These are phyloP conservation scores for Suillus plorans DNA, from an alignment of 768 basidiomycete genomes.

Conservation along the genomic window DNA sequence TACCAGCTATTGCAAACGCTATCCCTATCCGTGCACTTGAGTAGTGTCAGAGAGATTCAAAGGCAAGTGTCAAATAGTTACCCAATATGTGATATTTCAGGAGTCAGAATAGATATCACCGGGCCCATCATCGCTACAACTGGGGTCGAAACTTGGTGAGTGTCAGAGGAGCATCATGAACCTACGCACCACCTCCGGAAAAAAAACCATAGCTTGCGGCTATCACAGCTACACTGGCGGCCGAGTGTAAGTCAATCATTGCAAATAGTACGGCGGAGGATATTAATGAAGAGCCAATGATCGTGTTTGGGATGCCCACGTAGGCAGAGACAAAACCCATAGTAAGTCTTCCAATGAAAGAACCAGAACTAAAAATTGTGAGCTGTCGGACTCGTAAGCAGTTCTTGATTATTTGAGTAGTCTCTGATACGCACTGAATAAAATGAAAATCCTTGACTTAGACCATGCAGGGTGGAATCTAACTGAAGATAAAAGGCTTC, in stretches of 20 bases:
- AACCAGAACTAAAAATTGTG: constrained; percentile 38
- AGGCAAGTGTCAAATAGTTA: constrained; percentile 14
- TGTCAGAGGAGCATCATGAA: not conserved
- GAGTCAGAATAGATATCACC: constrained; percentile 43
- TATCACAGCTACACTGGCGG: constrained; percentile 37
- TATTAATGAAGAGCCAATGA: constrained; percentile 35
- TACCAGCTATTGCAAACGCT: constrained; percentile 45
- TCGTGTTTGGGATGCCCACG: constrained; percentile 45
- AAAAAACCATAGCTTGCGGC: constrained; percentile 49
- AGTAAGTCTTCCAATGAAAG: constrained; percentile 35
- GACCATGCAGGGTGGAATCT: constrained; percentile 48
- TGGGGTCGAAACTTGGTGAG: constrained; percentile 4
- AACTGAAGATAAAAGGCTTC: constrained; percentile 61
- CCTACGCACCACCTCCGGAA: constrained; percentile 38
- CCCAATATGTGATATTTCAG: constrained; percentile 52
- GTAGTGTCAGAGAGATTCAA: not conserved
- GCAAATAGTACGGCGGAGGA: constrained; percentile 43
- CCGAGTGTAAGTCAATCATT: constrained; percentile 38
- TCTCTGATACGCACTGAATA: constrained; percentile 42
- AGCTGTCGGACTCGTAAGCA: constrained; percentile 24
- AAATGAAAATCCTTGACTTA: constrained; percentile 48
- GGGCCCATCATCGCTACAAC: constrained; percentile 44
- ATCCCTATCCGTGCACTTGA: constrained; percentile 43
- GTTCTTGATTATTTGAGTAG: not conserved
- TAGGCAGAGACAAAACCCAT: constrained; percentile 37